Evolutionary conservation across 2,329 filamentous ascomycete species (phyloP).

Genomic region (Apiospora kogelbergensis): DNA sequence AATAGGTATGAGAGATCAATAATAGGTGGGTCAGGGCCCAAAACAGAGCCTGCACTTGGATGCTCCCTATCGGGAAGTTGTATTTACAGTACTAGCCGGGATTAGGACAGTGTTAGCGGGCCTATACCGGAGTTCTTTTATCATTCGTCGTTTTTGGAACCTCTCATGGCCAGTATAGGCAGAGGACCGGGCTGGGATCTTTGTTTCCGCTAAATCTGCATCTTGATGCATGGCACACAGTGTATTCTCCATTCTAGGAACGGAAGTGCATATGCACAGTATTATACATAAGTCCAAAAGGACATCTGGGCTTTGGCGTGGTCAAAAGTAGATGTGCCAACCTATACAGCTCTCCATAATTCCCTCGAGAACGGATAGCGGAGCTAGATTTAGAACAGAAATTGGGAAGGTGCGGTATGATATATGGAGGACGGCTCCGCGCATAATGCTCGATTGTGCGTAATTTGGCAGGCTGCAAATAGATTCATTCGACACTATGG

Average conservation of each 20-base stretch:
- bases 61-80: not conserved
- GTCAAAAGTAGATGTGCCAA: not conserved
- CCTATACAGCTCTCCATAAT: not conserved
- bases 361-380: not conserved
- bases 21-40: not conserved
- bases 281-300: not conserved
- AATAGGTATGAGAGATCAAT: not conserved
- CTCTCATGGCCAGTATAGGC: not conserved
- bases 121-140: not conserved
- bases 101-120: not conserved
- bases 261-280: not conserved
- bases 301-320: not conserved
- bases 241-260: not conserved
- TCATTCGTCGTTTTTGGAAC: not conserved
- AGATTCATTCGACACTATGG: not conserved
- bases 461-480: not conserved
- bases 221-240: not conserved
- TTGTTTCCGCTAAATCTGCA: not conserved
- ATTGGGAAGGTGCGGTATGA: not conserved
- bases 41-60: not conserved
- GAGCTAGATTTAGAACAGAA: not conserved
- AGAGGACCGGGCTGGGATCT: not conserved
- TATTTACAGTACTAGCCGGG: not conserved
- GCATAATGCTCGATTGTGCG: not conserved
- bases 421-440: not conserved